Conservation (phyloP, 108 stramenopile species). For the Heterococcus sp. region DNA sequence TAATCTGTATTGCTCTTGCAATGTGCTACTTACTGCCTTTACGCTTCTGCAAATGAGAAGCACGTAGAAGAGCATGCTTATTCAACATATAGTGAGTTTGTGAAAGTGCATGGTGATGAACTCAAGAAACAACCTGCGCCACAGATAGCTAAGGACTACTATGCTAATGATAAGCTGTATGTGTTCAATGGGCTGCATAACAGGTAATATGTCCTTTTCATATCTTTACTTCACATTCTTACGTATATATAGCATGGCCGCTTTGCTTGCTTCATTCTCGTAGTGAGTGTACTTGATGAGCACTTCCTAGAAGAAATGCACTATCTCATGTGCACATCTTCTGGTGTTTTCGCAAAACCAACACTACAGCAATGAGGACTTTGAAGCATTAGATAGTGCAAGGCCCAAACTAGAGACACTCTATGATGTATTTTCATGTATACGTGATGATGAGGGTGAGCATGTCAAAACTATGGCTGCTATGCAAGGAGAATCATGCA, state of each 20-base stretch:
- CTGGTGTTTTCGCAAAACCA: background rate
- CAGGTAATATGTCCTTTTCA: conserved; percentile 2
- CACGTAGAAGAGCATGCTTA: conserved; percentile 44
- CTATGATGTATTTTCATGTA: background rate
- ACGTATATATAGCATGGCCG: conserved; percentile 7
- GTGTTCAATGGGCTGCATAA: conserved; percentile 44
- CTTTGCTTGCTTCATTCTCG: conserved; percentile 22
- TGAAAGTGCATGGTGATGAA: conserved; percentile 7
- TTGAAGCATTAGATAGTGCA: background rate
- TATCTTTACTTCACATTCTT: conserved; percentile 1
- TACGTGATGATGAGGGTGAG: conserved; percentile 34
- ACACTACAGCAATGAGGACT: background rate
- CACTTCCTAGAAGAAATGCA: background rate
- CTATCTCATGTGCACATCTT: too few species aligned
- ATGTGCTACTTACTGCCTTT: too few species aligned
- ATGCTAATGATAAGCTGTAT: conserved; percentile 33
- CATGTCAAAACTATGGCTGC: conserved; percentile 46
- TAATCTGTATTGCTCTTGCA: too few species aligned
- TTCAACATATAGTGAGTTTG: conserved; percentile 20
- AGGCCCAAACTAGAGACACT: background rate
- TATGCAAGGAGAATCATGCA: too few species aligned
- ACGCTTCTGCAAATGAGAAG: background rate
- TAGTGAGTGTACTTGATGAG: background rate
- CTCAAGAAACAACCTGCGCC: conserved; percentile 33
- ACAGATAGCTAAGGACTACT: conserved; percentile 22